phyloP scores from a whole-genome alignment of 2,329 filamentous ascomycete species.

The Xylaria sp. region DNA sequence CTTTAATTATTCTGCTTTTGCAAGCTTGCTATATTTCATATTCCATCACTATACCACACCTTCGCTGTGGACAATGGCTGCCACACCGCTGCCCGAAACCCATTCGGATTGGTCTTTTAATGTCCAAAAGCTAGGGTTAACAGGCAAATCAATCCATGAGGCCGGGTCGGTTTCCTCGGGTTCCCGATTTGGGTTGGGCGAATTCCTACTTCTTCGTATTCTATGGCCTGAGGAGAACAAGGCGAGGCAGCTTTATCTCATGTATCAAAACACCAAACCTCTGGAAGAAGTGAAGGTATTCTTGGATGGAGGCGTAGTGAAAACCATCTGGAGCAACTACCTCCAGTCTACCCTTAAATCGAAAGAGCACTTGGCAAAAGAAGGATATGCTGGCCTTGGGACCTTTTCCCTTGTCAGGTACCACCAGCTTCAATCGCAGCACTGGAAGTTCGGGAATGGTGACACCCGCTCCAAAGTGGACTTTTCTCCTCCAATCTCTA shows the following conservation, averaged over 20 bases:
- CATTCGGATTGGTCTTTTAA: too few species aligned
- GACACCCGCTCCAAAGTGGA: neutral
- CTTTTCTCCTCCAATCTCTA: neutral
- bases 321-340: neutral
- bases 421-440: constrained; percentile 1
- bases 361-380: too few species aligned
- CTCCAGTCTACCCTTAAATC: neutral
- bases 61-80: too few species aligned
- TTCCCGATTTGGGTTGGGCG: neutral
- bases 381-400: too few species aligned
- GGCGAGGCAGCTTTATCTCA: neutral
- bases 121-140: neutral
- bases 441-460: too few species aligned
- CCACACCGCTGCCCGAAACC: too few species aligned
- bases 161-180: neutral
- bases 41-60: too few species aligned
- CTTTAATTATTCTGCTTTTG: too few species aligned
- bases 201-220: constrained; percentile 10
- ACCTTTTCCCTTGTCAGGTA: constrained; percentile 15
- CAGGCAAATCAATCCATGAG: neutral
- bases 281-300: neutral
- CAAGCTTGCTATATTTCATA: too few species aligned
- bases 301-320: neutral
- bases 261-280: neutral
- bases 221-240: neutral